Evolutionary conservation across 495 filamentous ascomycete species (phyloP), one percentile per base, ranked within the genome.

Genomic region (Sabuloglossum arenarium): DNA sequence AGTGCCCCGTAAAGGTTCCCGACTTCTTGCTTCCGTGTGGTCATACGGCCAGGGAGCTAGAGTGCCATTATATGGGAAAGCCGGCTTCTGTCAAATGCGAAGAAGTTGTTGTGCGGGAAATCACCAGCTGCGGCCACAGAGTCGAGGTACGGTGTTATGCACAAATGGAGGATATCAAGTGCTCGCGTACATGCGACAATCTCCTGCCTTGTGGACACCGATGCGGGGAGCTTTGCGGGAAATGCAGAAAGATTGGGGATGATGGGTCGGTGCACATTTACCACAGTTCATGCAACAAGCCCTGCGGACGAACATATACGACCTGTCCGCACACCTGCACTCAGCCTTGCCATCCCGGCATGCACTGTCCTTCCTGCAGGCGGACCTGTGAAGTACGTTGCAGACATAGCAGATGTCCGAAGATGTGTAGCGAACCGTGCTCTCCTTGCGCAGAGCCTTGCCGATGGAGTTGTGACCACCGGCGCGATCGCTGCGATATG

Each of bases 351-450:
- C 84, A 86, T 34, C 69, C 64, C 0, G 65, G 69, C 0, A 59
- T 64, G 28, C 57, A 65, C 5, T 88, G 81, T 61, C 69, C 65
- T 0, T 71, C 75, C n/a, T 87, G 82, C 58, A 43, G 56, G 9
- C 62, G 64, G 32, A 65, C 67, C 11, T 88, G 83, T 62, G 78
- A 83, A 50, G 73, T 82, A n/a, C 67, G 67, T 3, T 87, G 81
- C 60, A 69, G 62, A 56, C 82, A 87, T 63, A 81, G 79, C 0
- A 66, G 61, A 42, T 88, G 82, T 56, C 63, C 60, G 6, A 74
- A 74, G 59, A 67, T 65, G 45, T 87, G 82, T 64, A 65, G 66
- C 14, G 76, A 86, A 54, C 75, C 84, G n/a, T 87, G 82, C 59
- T 60, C 68, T 24, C 84, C 80, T 12, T 88, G 84, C 59, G 76